Conservation (phyloP, 352 stramenopile species). For the Blastocystis sp. region DNA sequence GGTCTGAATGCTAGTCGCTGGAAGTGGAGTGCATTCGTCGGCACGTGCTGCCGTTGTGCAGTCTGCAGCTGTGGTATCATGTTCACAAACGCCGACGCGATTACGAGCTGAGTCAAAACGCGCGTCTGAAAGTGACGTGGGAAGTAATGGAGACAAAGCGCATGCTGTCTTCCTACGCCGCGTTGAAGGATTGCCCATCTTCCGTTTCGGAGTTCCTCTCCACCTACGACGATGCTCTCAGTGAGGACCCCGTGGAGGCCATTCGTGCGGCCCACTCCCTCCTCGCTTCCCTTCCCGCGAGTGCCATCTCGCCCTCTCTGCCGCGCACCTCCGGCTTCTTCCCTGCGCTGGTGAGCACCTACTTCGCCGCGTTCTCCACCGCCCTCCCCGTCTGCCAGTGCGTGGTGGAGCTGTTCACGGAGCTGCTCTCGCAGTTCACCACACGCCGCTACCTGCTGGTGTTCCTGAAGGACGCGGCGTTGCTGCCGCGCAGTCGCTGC, state of each 20-base stretch:
- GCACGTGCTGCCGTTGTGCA: conserved; percentile 5
- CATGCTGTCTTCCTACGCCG: background rate
- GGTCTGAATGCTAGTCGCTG: conserved; percentile 26
- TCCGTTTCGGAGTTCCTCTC: conserved; percentile 11
- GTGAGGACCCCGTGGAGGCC: background rate
- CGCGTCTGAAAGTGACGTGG: conserved; percentile 29
- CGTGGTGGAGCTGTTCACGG: conserved; percentile 79
- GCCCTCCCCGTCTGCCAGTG: background rate
- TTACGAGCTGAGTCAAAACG: conserved; percentile 12
- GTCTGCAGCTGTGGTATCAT: conserved; percentile 15
- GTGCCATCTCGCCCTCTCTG: background rate
- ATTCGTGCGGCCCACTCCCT: background rate
- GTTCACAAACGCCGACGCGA: background rate
- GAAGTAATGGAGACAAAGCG: conserved; percentile 10
- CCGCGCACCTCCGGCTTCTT: background rate
- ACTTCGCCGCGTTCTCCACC: too few species aligned
- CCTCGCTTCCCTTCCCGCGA: background rate
- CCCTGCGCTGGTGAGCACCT: background rate
- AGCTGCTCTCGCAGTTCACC: conserved; percentile 83
- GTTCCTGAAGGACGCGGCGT: conserved; percentile 68
- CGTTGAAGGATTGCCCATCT: background rate
- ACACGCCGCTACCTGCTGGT: conserved; percentile 82
- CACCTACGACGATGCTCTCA: background rate
- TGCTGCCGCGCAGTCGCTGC: conserved; percentile 68
- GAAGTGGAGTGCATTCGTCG: conserved; percentile 22